phyloP scores from a whole-genome alignment of 345 rosid genomes.

The Kandelia obovata region DNA sequence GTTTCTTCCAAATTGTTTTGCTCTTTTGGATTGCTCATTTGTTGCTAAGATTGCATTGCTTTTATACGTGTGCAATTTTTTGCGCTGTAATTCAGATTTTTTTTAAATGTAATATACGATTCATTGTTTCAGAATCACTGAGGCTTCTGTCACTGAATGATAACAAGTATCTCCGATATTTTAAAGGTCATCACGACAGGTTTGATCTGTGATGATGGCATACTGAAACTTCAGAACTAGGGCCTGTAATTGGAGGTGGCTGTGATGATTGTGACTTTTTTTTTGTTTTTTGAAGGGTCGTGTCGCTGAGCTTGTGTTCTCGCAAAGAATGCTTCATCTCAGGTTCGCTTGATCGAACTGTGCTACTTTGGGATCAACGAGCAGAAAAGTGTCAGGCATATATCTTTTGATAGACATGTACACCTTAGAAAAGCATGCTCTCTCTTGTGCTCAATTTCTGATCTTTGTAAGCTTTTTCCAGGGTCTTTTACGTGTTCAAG shows the following conservation, averaged over 20 bases:
- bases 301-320: conserved; percentile 86
- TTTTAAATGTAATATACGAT: background rate
- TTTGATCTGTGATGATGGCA: conserved; percentile 21
- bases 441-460: background rate
- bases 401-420: background rate
- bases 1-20: background rate
- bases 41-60: background rate
- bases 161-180: conserved; percentile 86
- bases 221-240: conserved; percentile 6
- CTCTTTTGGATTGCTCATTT: background rate
- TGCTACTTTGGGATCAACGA: conserved; percentile 95
- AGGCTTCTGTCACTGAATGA: conserved; percentile 91
- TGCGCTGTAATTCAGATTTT: conserved; percentile 1
- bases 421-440: background rate
- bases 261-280: conserved; percentile 3
- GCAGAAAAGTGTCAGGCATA: conserved; percentile 93
- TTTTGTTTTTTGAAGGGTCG: conserved; percentile 54
- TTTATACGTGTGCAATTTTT: background rate
- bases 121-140: conserved; percentile 56
- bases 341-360: conserved; percentile 95
- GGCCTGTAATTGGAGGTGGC: background rate
- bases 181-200: conserved; percentile 99
- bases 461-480: background rate
- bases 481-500: conserved; percentile 43
- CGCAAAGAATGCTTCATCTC: conserved; percentile 84